Evolutionary conservation across 805 yeast genomes (phyloP).

Genomic region (Wickerhamomyces strasburgensis): DNA sequence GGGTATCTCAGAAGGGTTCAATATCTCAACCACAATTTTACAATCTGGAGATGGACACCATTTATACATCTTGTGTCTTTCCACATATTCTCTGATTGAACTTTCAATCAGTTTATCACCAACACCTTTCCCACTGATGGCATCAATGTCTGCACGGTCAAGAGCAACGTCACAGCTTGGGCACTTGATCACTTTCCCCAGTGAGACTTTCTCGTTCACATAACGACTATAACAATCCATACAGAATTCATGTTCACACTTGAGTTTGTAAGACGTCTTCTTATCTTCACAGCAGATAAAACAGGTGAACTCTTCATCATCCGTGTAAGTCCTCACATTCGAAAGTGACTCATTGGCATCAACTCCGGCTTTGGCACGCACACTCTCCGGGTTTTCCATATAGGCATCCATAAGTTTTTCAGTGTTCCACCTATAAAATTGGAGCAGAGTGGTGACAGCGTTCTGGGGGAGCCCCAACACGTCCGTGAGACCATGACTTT

Average conservation of each 20-base stretch:
- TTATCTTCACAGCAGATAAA: conserved; percentile 67
- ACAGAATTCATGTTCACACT: conserved; percentile 74
- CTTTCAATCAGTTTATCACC: conserved; percentile 29
- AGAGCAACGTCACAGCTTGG: conserved; percentile 49
- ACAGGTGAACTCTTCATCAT: conserved; percentile 43
- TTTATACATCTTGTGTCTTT: conserved; percentile 43
- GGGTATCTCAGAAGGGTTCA: conserved; percentile 11
- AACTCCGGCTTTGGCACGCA: conserved; percentile 33
- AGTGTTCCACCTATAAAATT: conserved; percentile 53
- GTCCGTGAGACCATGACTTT: conserved; percentile 30
- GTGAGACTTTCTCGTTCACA: conserved; percentile 37
- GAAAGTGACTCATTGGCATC: conserved; percentile 1
- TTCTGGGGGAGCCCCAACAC: conserved; percentile 35
- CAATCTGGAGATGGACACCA: conserved; percentile 92
- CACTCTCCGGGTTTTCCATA: conserved; percentile 37
- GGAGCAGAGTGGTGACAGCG: conserved; percentile 40
- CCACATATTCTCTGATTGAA: conserved; percentile 46
- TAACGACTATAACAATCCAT: conserved; percentile 61
- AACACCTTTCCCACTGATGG: conserved; percentile 31
- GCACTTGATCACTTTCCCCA: conserved; percentile 54
- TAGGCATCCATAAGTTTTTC: conserved; percentile 52
- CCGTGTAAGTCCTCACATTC: conserved; percentile 4
- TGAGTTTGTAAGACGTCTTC: conserved; percentile 41
- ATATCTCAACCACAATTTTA: conserved; percentile 43
- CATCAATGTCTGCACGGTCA: conserved; percentile 36